phyloP scores from a whole-genome alignment of 2,329 filamentous ascomycete genomes.

The Podosphaera xanthii region DNA sequence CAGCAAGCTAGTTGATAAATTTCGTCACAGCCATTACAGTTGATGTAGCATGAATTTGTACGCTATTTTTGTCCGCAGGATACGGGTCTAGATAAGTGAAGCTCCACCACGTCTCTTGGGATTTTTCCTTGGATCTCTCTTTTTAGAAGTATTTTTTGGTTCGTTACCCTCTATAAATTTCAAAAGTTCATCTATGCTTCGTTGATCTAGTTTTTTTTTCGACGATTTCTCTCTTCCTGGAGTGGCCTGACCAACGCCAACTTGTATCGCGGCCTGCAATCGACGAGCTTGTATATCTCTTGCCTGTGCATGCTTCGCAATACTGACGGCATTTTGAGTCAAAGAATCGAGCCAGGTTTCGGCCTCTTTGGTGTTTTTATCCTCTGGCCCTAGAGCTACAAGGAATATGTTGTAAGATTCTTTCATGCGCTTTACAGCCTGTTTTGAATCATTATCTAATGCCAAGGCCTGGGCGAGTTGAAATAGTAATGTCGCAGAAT shows the following conservation, averaged over 20 bases:
- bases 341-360: slow-evolving; percentile 92
- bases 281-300: slow-evolving; percentile 63
- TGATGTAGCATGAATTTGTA: no score
- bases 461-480: slow-evolving; percentile 90
- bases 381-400: slow-evolving; percentile 60
- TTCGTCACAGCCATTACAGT: no score
- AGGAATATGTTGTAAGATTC: slow-evolving; percentile 95
- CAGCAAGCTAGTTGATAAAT: no score
- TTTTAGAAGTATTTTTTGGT: slow-evolving; percentile 29
- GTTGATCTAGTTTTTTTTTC: slow-evolving; percentile 34
- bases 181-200: slow-evolving; percentile 81
- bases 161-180: slow-evolving; percentile 75
- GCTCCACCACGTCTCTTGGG: slow-evolving; percentile 28
- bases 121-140: slow-evolving; percentile 26
- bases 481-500: slow-evolving; percentile 86
- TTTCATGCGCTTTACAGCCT: slow-evolving; percentile 77
- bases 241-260: slow-evolving; percentile 28
- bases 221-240: slow-evolving; percentile 15
- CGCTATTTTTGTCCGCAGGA: no score
- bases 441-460: slow-evolving; percentile 86
- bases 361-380: slow-evolving; percentile 95
- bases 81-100: not conserved
- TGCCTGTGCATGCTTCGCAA: slow-evolving; percentile 83
- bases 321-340: slow-evolving; percentile 81
- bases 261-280: slow-evolving; percentile 32